Evolutionary conservation across 805 yeast genomes (phyloP), one percentile per base, ranked within the genome.

Genomic region (Saccharomycopsis sp.): DNA sequence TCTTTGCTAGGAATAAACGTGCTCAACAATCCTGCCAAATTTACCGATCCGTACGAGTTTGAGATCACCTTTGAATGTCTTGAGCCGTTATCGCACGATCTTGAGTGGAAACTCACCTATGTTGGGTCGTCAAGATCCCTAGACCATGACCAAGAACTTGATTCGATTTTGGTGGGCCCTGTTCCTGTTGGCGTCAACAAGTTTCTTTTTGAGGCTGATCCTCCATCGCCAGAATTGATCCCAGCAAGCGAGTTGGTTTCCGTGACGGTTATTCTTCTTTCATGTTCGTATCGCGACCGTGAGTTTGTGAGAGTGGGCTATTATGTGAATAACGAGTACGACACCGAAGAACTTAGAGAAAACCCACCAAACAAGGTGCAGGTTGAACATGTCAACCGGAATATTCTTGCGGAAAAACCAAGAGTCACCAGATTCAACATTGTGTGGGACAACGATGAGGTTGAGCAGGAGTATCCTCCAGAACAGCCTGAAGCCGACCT

Each of bases 261-360:
- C 61, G 98, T 94, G 48, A 94, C 99, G 0, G 99, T 94, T 34
- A 91, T 94, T 58, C 74, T 94, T 57, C 76, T 94, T 60, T 88
- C 97, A 59, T 94, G 99, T 71, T 86, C 97, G 0, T 94, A 94
- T 68, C 88, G 90, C 53, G 97, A 89, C 57, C 79, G 92, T 62
- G 98, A 94, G 70, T 94, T 94, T 74, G 99, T 94, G 1, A 78
- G 98, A 60, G 99, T 94, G 3, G 99, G 99, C 0, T 94, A 94
- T 73, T 94, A 94, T 67, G 99, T 94, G 59, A 94, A 94, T 73
- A 94, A 94, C 72, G 99, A 94, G 68, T 94, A 94, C 67, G 97
- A 92, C 67, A 78, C 85, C 15, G 98, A 92, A 68, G 98, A 94
- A 65, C 73, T 94, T 66, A 79, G 97, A 58, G 97, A 91, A 67